Base-by-base conservation (phyloP, 495 filamentous ascomycete species). In the Daldinia grandis region DNA sequence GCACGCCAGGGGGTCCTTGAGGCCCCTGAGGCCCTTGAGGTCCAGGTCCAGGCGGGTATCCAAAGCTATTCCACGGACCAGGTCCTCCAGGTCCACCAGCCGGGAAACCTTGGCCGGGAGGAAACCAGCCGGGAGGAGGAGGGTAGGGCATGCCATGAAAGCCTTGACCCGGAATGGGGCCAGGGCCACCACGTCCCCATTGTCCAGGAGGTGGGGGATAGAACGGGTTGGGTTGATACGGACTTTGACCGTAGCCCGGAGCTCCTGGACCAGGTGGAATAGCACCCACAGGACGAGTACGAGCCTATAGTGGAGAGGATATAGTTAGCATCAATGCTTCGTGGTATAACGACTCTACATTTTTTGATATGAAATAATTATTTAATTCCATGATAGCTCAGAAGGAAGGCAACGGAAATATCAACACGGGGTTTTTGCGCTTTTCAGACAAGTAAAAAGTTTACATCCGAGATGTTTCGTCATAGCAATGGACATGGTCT, bases 391-490 rank as follows among this genome's bases (percentile, higher is more conserved):
- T 66, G 38, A 42, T 78, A 58, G 68, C 83, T 93, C 94, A 98
- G 94, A 96, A 97, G 94, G 94, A 98, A 97, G 94, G 94, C 94
- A 98, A 97, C 94, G 94, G 93, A 96, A 91, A 92, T 90, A 81
- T 97, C 93, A 87, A 94, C 93, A 97, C 79, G 85, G 84, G 82
- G 68, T 82, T 90, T 90, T 95, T 97, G 92, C 92, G 93, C 93
- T 80, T 77, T 84, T 92, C 88, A 94, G 89, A 90, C 89, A 88
- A 86, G 83, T 82, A 86, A 80, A 79, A 83, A 80, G 75, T 85
- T 91, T 92, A 92, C 90, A 93, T 93, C 92, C 92, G 91, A 82
- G 85, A 88, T 93, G 76, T 78, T 93, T 92, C 91, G 92, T 97
- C 93, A 95, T 86, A 62, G 38, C 74, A 72, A 44, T 64, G 50